Evolutionary conservation across 2,329 filamentous ascomycete genomes (phyloP).

Genomic region (Monosporascus sp.): DNA sequence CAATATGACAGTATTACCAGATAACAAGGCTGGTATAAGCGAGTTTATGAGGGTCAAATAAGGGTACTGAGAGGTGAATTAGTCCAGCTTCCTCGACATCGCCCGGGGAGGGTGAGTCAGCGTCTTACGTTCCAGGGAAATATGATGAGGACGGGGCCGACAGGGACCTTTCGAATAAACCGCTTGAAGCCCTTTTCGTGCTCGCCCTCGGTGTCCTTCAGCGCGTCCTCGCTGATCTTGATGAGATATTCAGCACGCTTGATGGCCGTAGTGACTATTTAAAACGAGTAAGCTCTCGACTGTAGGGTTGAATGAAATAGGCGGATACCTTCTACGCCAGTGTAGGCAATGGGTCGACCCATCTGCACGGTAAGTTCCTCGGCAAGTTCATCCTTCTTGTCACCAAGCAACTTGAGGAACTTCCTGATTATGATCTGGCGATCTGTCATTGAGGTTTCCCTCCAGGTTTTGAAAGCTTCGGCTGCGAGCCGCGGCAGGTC

Average conservation of each 20-base stretch:
- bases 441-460: slow-evolving; percentile 67
- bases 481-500: slow-evolving; percentile 66
- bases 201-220: slow-evolving; percentile 78
- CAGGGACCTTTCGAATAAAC: slow-evolving; percentile 81
- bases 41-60: slow-evolving; percentile 93
- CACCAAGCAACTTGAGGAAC: slow-evolving; percentile 65
- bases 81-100: slow-evolving; percentile 3
- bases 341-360: slow-evolving; percentile 87
- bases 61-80: slow-evolving; percentile 61
- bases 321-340: slow-evolving; percentile 58
- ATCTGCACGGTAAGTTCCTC: slow-evolving; percentile 89
- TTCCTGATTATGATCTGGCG: slow-evolving; percentile 77
- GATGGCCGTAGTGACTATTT: slow-evolving; percentile 67
- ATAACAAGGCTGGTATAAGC: slow-evolving; percentile 82
- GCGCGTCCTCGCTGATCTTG: slow-evolving; percentile 71
- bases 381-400: slow-evolving; percentile 73
- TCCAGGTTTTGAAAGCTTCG: slow-evolving; percentile 71
- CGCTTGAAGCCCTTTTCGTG: slow-evolving; percentile 82
- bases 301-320: no score
- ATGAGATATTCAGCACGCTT: slow-evolving; percentile 81
- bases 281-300: background rate
- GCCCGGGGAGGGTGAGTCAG: background rate
- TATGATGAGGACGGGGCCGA: slow-evolving; percentile 82
- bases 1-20: slow-evolving; percentile 85
- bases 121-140: slow-evolving; percentile 89